Evolutionary conservation across 768 basidiomycete genomes (phyloP), one percentile per base, ranked within the genome.

Genomic region (Mycena alexandri): DNA sequence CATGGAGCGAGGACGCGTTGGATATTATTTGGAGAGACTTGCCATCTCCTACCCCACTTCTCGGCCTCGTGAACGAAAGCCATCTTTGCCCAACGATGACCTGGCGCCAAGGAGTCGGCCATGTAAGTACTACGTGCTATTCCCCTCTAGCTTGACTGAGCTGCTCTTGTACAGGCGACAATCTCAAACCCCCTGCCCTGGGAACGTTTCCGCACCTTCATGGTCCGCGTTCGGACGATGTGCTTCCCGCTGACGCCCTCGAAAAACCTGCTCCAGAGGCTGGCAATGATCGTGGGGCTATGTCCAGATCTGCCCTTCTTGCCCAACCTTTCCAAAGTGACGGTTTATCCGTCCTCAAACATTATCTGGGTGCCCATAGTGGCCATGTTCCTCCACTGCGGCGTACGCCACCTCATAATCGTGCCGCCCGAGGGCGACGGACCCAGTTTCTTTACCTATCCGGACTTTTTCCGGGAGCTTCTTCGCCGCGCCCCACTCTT

Each of bases 371-470:
- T 61, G 2, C 50, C 48, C 16, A 14, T 52, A 9, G 50, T 52
- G 16, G 60, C 60, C 19, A 42, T 52, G 48, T 52, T n/a, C n/a
- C n/a, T 52, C 10, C 60, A 61, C 50, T 19, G 19, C n/a, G 60
- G 60, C 6, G 50, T 61, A 17, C 60, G 60, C 22, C 50, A 50
- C 5, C 50, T 61, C 14, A 38, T 12, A 9, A 42, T 61, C 38
- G 13, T n/a, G 9, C 60, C 38, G 5, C 55, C 55, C 5, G 41
- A 57, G 3, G 21, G 14, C 51, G 50, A 61, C 10, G 60, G 60
- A 17, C 60, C 60, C 22, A 61, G 60, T 43, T 61, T 51, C 21
- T 61, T 61, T 38, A 61, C 50, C 19, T 61, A 52, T 24, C 50
- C 50, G 4, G 41, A 51, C 38, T 61, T 61, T 24, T 61, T 61